Evolutionary conservation across 495 filamentous ascomycete species (phyloP), one percentile per base, ranked within the genome.

Genomic region (Trichocladium antarcticum): DNA sequence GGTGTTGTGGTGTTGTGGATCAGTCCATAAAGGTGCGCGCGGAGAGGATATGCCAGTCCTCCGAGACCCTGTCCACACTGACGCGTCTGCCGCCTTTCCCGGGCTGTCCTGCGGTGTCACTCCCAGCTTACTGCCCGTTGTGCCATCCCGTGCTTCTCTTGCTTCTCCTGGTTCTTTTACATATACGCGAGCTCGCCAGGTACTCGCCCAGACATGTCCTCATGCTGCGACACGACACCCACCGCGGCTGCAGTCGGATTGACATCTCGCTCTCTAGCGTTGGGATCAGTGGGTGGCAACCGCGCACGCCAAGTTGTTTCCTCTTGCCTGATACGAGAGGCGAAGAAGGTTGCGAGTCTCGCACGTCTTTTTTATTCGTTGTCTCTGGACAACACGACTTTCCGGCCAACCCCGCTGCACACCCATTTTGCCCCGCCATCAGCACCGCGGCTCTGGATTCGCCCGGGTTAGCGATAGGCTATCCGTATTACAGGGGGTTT

Each of bases 361-460:
- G 4, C 24, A 8, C 8, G 8, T 27, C 8, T 27, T 27, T 27
- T 27, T 27, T 27, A 49, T 47, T 47, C 36, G 45, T 35, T 1
- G 28, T 35, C 2, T 35, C 37, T 16, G n/a, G 28, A 11, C 27
- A 3, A 20, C 28, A 28, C 21, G n/a, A n/a, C n/a, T n/a, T n/a
- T 24, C 31, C 14, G 36, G 38, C 46, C 46, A 49, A 42, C 34
- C 46, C 37, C 27, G 16, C 46, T 32, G 45, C 39, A 20, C n/a
- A 28, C 32, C 27, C 42, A 14, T 38, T 41, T n/a, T n/a, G 32
- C 37, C 36, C 42, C 42, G 28, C 43, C 15, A 5, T 17, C 17
- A 42, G 37, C 50, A n/a, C 21, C 29, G 51, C 39, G 29, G 42
- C 49, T 50, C 48, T 47, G 52, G 56, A 58, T 58, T 55, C 52